These are phyloP conservation scores for Zasmidium citrigriseum DNA, from an alignment of 2,329 filamentous ascomycete genomes.

Conservation along the genomic window DNA sequence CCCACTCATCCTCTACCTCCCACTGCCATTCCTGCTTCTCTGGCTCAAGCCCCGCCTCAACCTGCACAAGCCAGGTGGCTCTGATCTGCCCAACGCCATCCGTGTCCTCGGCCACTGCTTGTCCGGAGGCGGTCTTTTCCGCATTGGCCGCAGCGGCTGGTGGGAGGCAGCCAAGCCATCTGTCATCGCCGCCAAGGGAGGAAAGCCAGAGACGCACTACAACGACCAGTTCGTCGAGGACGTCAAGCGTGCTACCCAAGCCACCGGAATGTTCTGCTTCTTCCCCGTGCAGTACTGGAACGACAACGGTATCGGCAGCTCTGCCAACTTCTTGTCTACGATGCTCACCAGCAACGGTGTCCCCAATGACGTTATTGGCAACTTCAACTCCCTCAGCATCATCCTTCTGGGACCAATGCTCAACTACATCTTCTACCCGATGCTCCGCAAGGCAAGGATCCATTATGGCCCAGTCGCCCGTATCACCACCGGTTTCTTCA, in stretches of 20 bases:
- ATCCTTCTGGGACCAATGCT: slow-evolving; percentile 46
- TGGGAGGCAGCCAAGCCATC: slow-evolving; percentile 32
- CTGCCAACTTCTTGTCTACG: slow-evolving; percentile 27
- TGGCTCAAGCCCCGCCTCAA: slow-evolving; percentile 31
- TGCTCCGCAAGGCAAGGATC: slow-evolving; percentile 42
- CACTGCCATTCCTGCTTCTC: slow-evolving; percentile 37
- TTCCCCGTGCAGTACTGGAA: slow-evolving; percentile 46
- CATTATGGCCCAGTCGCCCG: slow-evolving; percentile 52
- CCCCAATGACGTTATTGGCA: slow-evolving; percentile 50
- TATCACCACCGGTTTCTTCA: slow-evolving; percentile 48
- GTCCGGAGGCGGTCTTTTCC: slow-evolving; percentile 16
- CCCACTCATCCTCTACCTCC: slow-evolving; percentile 62
- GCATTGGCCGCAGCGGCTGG: slow-evolving; percentile 23
- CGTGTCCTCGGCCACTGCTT: slow-evolving; percentile 24
- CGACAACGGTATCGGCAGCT: slow-evolving; percentile 35
- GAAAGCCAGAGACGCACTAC: slow-evolving; percentile 47
- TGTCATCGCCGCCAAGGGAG: slow-evolving; percentile 26
- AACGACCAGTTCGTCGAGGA: slow-evolving; percentile 71
- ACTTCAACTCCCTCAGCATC: slow-evolving; percentile 48
- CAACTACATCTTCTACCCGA: slow-evolving; percentile 47
- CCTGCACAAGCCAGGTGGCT: slow-evolving; percentile 27
- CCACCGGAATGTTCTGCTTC: slow-evolving; percentile 61
- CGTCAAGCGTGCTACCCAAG: slow-evolving; percentile 57
- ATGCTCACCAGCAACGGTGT: slow-evolving; percentile 37
- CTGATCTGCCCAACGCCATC: slow-evolving; percentile 27